Conservation (phyloP, 2,329 filamentous ascomycete species). For the Gremmenia infestans region DNA sequence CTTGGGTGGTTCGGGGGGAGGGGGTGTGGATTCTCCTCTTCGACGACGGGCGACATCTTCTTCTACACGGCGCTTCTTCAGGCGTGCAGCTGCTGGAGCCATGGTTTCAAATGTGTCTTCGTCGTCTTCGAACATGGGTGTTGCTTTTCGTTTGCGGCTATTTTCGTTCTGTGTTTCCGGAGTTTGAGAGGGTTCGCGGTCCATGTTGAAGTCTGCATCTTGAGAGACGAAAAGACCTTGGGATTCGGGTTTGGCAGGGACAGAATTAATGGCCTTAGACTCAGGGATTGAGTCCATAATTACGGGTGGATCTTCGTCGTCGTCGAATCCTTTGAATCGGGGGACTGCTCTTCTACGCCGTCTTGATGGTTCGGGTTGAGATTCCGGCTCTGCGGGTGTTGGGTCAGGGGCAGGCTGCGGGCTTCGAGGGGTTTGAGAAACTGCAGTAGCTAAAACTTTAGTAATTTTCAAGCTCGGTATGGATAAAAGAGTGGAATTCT, state of each 20-base stretch:
- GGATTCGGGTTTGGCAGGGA: constrained; percentile 17
- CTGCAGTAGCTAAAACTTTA: constrained; percentile 7
- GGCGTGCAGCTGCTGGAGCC: constrained; percentile 68
- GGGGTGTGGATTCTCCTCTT: constrained; percentile 28
- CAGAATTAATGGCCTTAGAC: constrained; percentile 24
- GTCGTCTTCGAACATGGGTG: constrained; percentile 32
- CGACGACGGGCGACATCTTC: constrained; percentile 45
- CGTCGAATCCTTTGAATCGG: constrained; percentile 72
- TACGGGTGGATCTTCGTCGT: constrained; percentile 38
- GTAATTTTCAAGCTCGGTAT: too few relatives aligned
- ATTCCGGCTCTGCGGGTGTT: constrained; percentile 1
- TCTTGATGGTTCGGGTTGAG: constrained; percentile 17
- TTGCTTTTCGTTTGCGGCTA: constrained; percentile 40
- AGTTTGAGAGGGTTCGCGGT: constrained; percentile 15
- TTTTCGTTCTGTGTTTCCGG: constrained; percentile 9
- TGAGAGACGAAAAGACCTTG: constrained; percentile 55
- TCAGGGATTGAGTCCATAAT: constrained; percentile 32
- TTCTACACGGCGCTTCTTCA: constrained; percentile 72
- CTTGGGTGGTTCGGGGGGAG: constrained; percentile 6
- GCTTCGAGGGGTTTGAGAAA: constrained; percentile 10
- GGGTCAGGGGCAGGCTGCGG: constrained; percentile 6
- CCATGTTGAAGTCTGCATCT: constrained; percentile 27
- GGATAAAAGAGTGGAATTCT: too few relatives aligned
- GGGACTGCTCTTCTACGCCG: constrained; percentile 39
- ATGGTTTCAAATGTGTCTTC: constrained; percentile 63